These are phyloP conservation scores for Ganoderma multipileum DNA, from an alignment of 1,284 basidiomycete species.

Conservation along the genomic window DNA sequence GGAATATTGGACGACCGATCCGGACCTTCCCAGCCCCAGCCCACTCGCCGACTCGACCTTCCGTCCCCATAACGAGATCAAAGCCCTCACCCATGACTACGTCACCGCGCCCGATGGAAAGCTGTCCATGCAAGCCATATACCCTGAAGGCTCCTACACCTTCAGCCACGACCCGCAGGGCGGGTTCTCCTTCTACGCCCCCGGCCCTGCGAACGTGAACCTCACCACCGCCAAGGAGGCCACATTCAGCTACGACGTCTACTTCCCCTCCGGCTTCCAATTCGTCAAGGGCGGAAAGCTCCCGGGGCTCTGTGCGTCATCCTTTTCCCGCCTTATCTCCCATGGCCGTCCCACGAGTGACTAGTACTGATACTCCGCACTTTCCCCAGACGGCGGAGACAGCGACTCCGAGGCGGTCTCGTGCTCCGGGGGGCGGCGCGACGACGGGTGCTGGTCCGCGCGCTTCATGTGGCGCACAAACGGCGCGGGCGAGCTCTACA, in stretches of 20 bases:
- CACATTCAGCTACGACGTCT: conserved; percentile 64
- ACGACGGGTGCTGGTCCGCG: conserved; percentile 56
- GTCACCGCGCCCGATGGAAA: conserved; percentile 54
- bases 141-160: conserved; percentile 63
- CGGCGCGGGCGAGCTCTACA: conserved; percentile 66
- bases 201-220: conserved; percentile 48
- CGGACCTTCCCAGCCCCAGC: conserved; percentile 41
- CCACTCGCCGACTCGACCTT: conserved; percentile 54
- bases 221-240: conserved; percentile 55
- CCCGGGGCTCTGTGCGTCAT: conserved; percentile 40
- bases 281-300: conserved; percentile 44
- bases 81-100: conserved; percentile 48
- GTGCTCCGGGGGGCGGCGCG: conserved; percentile 61
- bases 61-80: conserved; percentile 47
- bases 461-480: conserved; percentile 63
- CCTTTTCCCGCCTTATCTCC: neutral
- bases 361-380: conserved; percentile 6
- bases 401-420: conserved; percentile 46
- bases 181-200: conserved; percentile 62
- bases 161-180: conserved; percentile 60
- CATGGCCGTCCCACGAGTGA: neutral
- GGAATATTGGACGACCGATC: conserved; percentile 50
- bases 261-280: conserved; percentile 61
- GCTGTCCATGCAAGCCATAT: conserved; percentile 58
- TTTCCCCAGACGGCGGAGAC: conserved; percentile 56